Evolutionary conservation across 352 stramenopile genomes (phyloP).

Genomic region (Phytophthora crassamura): DNA sequence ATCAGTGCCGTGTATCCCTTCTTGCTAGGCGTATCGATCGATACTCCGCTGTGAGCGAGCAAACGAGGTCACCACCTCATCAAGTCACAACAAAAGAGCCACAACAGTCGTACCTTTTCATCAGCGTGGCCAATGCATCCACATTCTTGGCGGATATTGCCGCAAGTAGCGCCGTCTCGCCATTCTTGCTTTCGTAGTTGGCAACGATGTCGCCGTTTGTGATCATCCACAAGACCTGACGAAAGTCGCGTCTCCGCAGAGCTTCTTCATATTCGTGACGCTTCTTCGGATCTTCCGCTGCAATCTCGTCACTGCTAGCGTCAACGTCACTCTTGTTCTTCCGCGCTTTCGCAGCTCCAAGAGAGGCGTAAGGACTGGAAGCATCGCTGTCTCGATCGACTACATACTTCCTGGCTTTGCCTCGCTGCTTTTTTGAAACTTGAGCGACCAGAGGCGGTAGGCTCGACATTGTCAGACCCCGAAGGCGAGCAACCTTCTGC

Average conservation of each 20-base stretch:
- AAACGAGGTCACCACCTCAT: neutral
- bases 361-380: conserved; percentile 14
- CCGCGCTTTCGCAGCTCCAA: neutral
- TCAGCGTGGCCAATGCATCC: conserved; percentile 48
- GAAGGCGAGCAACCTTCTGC: neutral
- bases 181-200: conserved; percentile 58
- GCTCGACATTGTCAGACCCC: conserved; percentile 22
- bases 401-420: conserved; percentile 30
- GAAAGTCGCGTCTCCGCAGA: conserved; percentile 66
- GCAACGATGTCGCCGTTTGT: conserved; percentile 56
- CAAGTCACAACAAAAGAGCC: neutral
- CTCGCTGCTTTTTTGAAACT: conserved; percentile 25
- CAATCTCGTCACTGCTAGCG: neutral
- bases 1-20: conserved; percentile 79
- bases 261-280: conserved; percentile 55
- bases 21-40: conserved; percentile 56
- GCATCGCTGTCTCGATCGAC: neutral
- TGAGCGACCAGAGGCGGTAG: conserved; percentile 15
- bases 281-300: conserved; percentile 21
- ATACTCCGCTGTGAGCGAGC: conserved; percentile 48
- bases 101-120: conserved; percentile 45
- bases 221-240: conserved; percentile 74
- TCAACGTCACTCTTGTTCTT: conserved; percentile 10
- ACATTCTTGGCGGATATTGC: conserved; percentile 56
- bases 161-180: conserved; percentile 67